Conservation (phyloP, 2,329 filamentous ascomycete genomes). For the Karstenula rhodostoma region DNA sequence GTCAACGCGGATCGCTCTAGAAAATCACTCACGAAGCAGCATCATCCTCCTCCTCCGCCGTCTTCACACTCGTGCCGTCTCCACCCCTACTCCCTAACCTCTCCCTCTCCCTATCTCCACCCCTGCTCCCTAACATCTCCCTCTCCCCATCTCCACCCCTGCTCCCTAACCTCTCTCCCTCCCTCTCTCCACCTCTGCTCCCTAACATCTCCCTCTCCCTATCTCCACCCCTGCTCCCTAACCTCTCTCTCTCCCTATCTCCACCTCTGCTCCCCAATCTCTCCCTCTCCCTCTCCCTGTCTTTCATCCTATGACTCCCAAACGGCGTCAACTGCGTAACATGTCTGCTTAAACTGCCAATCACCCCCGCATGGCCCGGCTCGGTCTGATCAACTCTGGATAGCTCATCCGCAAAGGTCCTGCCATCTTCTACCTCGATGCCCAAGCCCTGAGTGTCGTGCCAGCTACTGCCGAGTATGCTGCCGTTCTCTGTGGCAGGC, state of each 20-base stretch:
- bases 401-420: slow-evolving; percentile 48
- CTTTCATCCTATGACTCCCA: slow-evolving; percentile 26
- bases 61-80: slow-evolving; percentile 25
- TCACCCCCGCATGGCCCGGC: slow-evolving; percentile 44
- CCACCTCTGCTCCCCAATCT: slow-evolving; percentile 22
- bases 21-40: slow-evolving; percentile 6
- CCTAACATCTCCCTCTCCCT: slow-evolving; percentile 20
- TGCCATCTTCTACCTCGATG: slow-evolving; percentile 37
- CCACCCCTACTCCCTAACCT: slow-evolving; percentile 24
- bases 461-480: slow-evolving; percentile 34
- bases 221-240: no score
- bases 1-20: background rate
- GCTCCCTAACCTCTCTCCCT: slow-evolving; percentile 20
- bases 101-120: no score
- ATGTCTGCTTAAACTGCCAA: slow-evolving; percentile 43
- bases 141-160: slow-evolving; percentile 27
- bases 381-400: slow-evolving; percentile 47
- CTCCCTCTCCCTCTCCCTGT: slow-evolving; percentile 24
- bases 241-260: no score
- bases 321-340: slow-evolving; percentile 43
- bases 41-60: slow-evolving; percentile 5
- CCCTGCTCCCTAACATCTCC: slow-evolving; percentile 19
- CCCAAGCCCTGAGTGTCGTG: slow-evolving; percentile 25
- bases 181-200: slow-evolving; percentile 26
- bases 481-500: slow-evolving; percentile 32